These are phyloP conservation scores for Chlorencoelia australis DNA, from an alignment of 2,329 filamentous ascomycete species.

Conservation along the genomic window DNA sequence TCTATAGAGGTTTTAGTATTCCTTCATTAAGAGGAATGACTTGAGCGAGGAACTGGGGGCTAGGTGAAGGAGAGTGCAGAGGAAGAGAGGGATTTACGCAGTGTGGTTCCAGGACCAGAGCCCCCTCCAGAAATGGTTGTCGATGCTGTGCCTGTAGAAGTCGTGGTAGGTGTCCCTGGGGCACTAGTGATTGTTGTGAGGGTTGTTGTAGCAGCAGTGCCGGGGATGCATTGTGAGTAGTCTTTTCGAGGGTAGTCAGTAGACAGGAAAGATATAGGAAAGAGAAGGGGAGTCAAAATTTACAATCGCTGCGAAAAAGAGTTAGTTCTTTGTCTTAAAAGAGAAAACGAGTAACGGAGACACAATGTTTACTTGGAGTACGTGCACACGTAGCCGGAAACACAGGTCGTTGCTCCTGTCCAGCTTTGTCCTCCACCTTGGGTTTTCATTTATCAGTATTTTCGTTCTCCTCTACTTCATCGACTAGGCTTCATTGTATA, in stretches of 20 bases:
- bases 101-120: slow-evolving; percentile 1
- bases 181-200: slow-evolving; percentile 6
- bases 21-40: no score
- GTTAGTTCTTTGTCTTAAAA: slow-evolving; percentile 9
- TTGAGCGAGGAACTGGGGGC: no score
- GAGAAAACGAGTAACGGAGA: not conserved
- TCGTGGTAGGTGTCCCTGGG: slow-evolving; percentile 17
- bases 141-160: not conserved
- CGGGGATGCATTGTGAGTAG: slow-evolving; percentile 31
- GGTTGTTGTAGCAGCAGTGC: slow-evolving; percentile 16
- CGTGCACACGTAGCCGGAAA: slow-evolving; percentile 19
- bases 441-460: slow-evolving; percentile 1
- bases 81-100: slow-evolving; percentile 1
- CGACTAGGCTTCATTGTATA: not conserved
- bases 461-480: not conserved
- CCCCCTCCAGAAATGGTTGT: not conserved
- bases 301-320: slow-evolving; percentile 1
- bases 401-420: slow-evolving; percentile 20
- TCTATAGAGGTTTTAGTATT: no score
- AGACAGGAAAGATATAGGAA: not conserved
- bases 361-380: slow-evolving; percentile 19
- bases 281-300: slow-evolving; percentile 19
- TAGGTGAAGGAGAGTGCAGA: no score
- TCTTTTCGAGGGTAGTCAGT: not conserved
- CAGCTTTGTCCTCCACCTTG: slow-evolving; percentile 20